Conservation (phyloP, 805 yeast genomes). For the Candida sithepensis region DNA sequence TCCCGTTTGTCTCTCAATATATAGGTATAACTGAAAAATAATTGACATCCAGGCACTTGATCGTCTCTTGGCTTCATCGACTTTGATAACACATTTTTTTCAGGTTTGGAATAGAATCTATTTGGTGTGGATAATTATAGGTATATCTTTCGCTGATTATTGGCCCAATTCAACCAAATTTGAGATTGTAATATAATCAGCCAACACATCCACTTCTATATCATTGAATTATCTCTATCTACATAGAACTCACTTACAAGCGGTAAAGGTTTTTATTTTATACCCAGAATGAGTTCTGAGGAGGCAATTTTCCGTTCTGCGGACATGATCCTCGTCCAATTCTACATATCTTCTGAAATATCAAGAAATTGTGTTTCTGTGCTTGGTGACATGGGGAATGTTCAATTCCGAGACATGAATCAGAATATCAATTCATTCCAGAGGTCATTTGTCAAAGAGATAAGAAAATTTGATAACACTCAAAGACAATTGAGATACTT, state of each 20-base stretch:
- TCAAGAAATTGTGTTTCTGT: constrained; percentile 83
- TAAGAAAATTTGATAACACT: constrained; percentile 78
- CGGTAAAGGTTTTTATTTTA: neutral
- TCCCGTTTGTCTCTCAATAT: too few relatives aligned
- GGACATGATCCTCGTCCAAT: constrained; percentile 92
- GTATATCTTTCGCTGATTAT: too few relatives aligned
- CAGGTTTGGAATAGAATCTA: too few relatives aligned
- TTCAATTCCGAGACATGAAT: constrained; percentile 90
- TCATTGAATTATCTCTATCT: neutral
- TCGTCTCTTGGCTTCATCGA: too few relatives aligned
- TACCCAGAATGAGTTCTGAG: constrained; percentile 14
- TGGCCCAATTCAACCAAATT: too few relatives aligned
- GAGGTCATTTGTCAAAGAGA: constrained; percentile 84
- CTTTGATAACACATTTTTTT: too few relatives aligned
- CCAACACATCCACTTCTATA: too few relatives aligned
- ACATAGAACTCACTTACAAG: neutral
- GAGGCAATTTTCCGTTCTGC: constrained; percentile 56
- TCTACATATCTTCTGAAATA: constrained; percentile 87
- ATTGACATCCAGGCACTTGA: too few relatives aligned
- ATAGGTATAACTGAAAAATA: too few relatives aligned
- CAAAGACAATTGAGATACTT: constrained; percentile 75
- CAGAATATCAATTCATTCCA: constrained; percentile 79
- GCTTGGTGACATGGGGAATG: constrained; percentile 78
- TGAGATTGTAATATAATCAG: too few relatives aligned
- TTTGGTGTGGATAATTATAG: too few relatives aligned